Evolutionary conservation across 345 rosid species (phyloP).

Genomic region (Hibiscus mutabilis): DNA sequence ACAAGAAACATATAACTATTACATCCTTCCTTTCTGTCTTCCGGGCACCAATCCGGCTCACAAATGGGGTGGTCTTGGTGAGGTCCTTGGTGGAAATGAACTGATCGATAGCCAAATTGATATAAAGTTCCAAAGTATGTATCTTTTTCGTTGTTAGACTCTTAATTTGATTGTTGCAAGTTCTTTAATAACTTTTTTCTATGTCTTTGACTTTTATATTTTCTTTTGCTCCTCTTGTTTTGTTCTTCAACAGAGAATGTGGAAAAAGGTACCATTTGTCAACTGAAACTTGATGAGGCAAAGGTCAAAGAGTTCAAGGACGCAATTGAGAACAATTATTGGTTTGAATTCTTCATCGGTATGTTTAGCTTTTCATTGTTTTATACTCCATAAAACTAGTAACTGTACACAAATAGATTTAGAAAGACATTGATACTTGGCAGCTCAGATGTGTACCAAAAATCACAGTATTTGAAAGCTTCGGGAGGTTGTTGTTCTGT

Average conservation of each 20-base stretch:
- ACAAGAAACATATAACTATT: not conserved
- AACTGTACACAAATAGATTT: not conserved
- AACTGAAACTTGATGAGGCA: not conserved
- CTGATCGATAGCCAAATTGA: not conserved
- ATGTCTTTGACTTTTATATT: not conserved
- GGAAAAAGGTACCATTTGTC: not conserved
- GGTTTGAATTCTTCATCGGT: not conserved
- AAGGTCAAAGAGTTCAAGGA: not conserved
- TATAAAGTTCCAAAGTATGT: not conserved
- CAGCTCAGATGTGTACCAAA: not conserved
- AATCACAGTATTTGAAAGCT: not conserved
- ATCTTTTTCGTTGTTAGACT: not conserved
- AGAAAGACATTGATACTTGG: not conserved
- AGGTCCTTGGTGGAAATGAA: not conserved
- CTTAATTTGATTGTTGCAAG: not conserved
- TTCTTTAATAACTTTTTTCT: not conserved
- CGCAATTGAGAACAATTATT: not conserved
- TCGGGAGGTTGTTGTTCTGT: not conserved
- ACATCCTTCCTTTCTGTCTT: not conserved
- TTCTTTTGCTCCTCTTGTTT: not conserved
- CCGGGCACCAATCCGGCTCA: not conserved
- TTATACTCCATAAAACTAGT: not conserved
- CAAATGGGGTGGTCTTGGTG: not conserved
- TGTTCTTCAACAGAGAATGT: not conserved
- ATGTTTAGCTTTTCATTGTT: not conserved